A percentile compares a stretch with the other conserved stretches of the same genome.
These are phyloP conservation scores for Colletotrichum coccodes DNA, from an alignment of 2,329 filamentous ascomycete genomes.

Conservation along the genomic window DNA sequence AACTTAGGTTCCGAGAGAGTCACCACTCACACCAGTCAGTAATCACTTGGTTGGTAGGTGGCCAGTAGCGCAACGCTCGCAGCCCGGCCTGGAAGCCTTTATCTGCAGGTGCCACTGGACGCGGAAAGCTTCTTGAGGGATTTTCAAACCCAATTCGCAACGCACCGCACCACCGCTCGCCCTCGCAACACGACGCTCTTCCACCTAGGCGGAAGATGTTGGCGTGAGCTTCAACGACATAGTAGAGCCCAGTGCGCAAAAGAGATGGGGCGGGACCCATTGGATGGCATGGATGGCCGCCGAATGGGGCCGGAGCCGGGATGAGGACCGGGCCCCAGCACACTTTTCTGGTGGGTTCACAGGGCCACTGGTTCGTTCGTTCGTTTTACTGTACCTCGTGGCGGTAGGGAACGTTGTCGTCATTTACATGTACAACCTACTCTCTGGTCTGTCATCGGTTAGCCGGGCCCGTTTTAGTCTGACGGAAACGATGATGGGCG, in stretches of 20 bases:
- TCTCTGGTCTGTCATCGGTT: neutral
- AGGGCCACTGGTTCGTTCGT: conserved; percentile 11
- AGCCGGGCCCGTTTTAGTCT: neutral
- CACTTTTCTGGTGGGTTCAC: conserved; percentile 11
- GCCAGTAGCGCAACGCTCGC: neutral
- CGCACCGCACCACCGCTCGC: neutral
- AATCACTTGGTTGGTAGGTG: neutral
- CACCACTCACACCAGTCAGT: neutral
- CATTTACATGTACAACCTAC: neutral
- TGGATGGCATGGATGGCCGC: conserved; percentile 17
- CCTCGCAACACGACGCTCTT: neutral
- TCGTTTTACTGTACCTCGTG: conserved; percentile 19
- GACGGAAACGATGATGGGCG: neutral
- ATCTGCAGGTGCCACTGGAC: no score
- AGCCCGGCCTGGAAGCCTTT: neutral
- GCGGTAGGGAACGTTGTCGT: neutral
- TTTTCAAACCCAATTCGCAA: neutral
- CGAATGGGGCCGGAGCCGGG: conserved; percentile 1
- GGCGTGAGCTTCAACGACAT: neutral
- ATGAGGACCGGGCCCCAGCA: conserved; percentile 6
- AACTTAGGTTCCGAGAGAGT: no score
- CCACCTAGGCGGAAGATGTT: neutral
- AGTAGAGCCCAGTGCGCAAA: no score
- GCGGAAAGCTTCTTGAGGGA: neutral
- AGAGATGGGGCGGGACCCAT: no score